Evolutionary conservation across 1,284 basidiomycete species (phyloP).

Genomic region (Agaricales sp.): DNA sequence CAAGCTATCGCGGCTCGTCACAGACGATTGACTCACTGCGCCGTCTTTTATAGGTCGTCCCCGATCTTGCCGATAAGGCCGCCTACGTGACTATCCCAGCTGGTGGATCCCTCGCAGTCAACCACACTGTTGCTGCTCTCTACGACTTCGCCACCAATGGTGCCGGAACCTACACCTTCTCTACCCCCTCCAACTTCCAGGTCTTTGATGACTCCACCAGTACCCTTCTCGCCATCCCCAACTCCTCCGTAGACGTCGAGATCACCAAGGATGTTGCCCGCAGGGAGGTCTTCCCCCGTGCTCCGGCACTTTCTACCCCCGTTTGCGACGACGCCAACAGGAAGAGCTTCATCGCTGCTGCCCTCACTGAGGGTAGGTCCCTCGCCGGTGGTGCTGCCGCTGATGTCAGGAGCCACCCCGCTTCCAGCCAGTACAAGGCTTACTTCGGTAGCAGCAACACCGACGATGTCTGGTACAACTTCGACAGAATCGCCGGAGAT

Average conservation of each 20-base stretch:
- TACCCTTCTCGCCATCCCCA: background rate
- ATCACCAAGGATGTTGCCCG: background rate
- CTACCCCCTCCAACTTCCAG: background rate
- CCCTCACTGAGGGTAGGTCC: background rate
- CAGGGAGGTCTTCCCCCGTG: background rate
- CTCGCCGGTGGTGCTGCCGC: background rate
- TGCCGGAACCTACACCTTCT: background rate
- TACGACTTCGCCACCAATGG: background rate
- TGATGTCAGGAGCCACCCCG: background rate
- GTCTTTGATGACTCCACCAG: background rate
- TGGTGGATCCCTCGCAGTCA: background rate
- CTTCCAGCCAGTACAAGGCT: background rate
- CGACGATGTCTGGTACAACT: constrained; percentile 1
- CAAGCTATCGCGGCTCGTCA: background rate
- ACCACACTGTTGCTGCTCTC: background rate
- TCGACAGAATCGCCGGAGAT: constrained; percentile 1
- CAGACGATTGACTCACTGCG: background rate
- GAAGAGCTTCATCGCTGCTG: background rate
- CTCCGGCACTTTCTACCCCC: background rate
- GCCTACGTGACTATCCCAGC: background rate
- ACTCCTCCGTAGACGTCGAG: background rate
- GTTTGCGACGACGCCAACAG: background rate
- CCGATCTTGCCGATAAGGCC: background rate
- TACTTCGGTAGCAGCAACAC: background rate
- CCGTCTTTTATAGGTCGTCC: background rate